These are phyloP conservation scores for Angomonas ambiguus DNA, from an alignment of 208 protist species.

Conservation along the genomic window DNA sequence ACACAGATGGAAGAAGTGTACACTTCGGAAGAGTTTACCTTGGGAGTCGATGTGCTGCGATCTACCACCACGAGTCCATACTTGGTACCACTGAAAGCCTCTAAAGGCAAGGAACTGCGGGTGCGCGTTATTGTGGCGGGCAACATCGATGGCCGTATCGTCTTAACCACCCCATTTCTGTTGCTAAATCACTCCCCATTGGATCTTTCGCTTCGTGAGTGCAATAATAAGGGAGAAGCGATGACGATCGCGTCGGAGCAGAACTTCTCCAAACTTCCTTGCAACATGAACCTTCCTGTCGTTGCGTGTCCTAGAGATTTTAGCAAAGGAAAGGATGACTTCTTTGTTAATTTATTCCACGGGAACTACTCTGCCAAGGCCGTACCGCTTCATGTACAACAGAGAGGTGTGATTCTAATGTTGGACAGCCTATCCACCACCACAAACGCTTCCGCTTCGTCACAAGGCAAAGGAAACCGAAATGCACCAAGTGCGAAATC, in stretches of 20 bases:
- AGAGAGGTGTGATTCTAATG: slow-evolving; percentile 68
- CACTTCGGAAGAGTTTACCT: background rate
- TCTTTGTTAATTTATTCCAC: slow-evolving; percentile 70
- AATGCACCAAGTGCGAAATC: background rate
- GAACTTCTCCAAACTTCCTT: slow-evolving; percentile 57
- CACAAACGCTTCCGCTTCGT: no score
- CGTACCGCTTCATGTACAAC: slow-evolving; percentile 78
- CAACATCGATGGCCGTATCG: slow-evolving; percentile 19
- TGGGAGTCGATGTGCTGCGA: background rate
- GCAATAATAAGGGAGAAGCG: slow-evolving; percentile 34
- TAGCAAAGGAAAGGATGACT: slow-evolving; percentile 33
- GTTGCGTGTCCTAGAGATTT: slow-evolving; percentile 40
- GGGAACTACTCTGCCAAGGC: slow-evolving; percentile 30
- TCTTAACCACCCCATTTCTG: slow-evolving; percentile 58
- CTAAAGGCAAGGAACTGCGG: slow-evolving; percentile 31
- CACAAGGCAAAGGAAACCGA: no score
- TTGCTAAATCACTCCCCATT: slow-evolving; percentile 78
- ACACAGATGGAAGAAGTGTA: slow-evolving; percentile 1
- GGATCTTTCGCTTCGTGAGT: slow-evolving; percentile 52
- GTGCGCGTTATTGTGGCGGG: slow-evolving; percentile 25
- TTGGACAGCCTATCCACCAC: no score
- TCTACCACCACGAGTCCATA: background rate
- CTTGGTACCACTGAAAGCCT: slow-evolving; percentile 24
- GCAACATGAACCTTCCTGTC: slow-evolving; percentile 47
- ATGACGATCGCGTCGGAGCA: slow-evolving; percentile 16